Evolutionary conservation across 2,329 filamentous ascomycete species (phyloP).

Genomic region (Rutstroemia sp.): DNA sequence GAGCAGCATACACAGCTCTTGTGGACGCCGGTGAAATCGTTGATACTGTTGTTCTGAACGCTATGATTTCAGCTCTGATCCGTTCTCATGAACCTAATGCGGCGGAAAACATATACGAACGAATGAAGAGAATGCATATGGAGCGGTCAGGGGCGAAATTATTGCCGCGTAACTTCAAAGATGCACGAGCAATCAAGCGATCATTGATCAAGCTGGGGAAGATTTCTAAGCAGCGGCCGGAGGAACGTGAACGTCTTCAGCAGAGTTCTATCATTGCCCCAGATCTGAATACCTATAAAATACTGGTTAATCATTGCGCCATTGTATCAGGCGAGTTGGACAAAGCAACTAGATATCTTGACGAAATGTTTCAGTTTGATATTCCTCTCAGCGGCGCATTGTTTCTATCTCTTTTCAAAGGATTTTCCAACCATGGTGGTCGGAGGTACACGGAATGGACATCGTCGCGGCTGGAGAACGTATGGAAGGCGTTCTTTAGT

Average conservation of each 20-base stretch:
- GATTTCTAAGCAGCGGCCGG: constrained; percentile 47
- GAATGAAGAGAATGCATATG: constrained; percentile 58
- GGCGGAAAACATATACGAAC: constrained; percentile 73
- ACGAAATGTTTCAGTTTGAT: constrained; percentile 68
- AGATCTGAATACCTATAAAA: constrained; percentile 70
- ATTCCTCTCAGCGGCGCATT: constrained; percentile 68
- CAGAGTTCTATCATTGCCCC: constrained; percentile 59
- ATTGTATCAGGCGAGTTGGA: constrained; percentile 61
- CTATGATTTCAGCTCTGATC: constrained; percentile 73
- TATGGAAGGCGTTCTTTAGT: constrained; percentile 58
- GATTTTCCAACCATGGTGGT: constrained; percentile 69
- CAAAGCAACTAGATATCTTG: constrained; percentile 62
- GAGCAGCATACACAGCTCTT: constrained; percentile 72
- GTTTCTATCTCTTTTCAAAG: constrained; percentile 76
- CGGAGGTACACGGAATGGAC: constrained; percentile 64
- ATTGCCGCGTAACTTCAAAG: constrained; percentile 31
- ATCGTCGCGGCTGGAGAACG: constrained; percentile 54
- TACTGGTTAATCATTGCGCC: constrained; percentile 71
- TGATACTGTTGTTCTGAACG: constrained; percentile 80
- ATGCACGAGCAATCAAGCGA: constrained; percentile 37
- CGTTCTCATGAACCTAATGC: constrained; percentile 67
- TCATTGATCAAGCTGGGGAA: constrained; percentile 51
- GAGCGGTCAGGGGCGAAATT: constrained; percentile 19
- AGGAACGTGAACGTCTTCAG: constrained; percentile 50
- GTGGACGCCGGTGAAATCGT: constrained; percentile 82